These are phyloP conservation scores for Celoporthe dispersa DNA, from an alignment of 2,329 filamentous ascomycete species.

Conservation along the genomic window DNA sequence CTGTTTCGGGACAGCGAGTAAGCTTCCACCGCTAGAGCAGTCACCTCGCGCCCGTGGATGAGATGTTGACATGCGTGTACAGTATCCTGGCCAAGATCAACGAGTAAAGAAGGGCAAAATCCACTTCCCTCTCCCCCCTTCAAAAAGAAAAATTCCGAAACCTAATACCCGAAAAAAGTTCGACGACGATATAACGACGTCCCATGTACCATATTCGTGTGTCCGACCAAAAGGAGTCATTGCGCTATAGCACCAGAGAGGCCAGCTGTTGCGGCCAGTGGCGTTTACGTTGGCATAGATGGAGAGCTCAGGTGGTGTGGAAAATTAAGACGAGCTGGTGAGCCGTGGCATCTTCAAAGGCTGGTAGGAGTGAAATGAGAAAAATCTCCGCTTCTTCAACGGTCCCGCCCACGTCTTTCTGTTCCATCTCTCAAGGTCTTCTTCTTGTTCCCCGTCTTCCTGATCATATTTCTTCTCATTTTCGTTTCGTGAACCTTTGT, in stretches of 20 bases:
- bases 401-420: neutral
- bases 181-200: conserved; percentile 35
- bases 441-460: neutral
- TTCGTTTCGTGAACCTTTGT: neutral
- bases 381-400: conserved; percentile 19
- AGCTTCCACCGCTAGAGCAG: conserved; percentile 47
- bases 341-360: conserved; percentile 3
- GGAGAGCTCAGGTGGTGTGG: conserved; percentile 11
- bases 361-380: conserved; percentile 21
- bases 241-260: conserved; percentile 26
- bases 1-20: conserved; percentile 99
- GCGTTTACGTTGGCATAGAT: conserved; percentile 26
- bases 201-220: conserved; percentile 32
- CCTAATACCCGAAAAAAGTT: conserved; percentile 26
- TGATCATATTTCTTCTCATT: neutral
- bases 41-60: neutral
- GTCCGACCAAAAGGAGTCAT: conserved; percentile 31
- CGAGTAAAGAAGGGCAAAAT: conserved; percentile 66
- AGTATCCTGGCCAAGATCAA: conserved; percentile 99
- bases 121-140: conserved; percentile 27
- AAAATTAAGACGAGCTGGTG: neutral
- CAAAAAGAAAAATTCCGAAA: conserved; percentile 35
- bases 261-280: conserved; percentile 25
- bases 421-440: neutral
- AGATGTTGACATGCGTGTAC: conserved; percentile 32